Percentiles rank a stretch among this genome's conserved stretches.
Evolutionary conservation across 208 protist species (phyloP).

Genomic region (Naegleria gruberi): DNA sequence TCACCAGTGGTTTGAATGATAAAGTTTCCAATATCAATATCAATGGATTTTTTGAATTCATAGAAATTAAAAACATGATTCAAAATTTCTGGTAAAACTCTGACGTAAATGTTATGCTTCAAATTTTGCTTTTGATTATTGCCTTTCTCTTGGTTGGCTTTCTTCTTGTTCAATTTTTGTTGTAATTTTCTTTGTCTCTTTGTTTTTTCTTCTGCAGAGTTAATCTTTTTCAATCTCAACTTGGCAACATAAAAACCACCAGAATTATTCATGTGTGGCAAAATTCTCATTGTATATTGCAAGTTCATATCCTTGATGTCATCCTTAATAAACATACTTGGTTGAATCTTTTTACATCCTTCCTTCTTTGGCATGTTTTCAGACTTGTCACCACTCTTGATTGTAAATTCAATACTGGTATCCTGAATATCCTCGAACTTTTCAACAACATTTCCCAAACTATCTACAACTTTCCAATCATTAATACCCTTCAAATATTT

Average conservation of each 20-base stretch:
- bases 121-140: neutral
- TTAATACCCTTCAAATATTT: conserved; percentile 56
- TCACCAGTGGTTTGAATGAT: neutral
- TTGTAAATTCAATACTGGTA: neutral
- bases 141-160: neutral
- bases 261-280: conserved; percentile 83
- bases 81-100: neutral
- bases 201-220: neutral
- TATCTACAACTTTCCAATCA: conserved; percentile 60
- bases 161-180: neutral
- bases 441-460: neutral
- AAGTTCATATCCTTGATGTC: conserved; percentile 55
- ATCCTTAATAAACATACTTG: conserved; percentile 27
- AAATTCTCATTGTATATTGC: conserved; percentile 73
- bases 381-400: neutral
- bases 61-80: neutral
- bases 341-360: neutral
- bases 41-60: neutral
- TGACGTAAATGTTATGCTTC: neutral
- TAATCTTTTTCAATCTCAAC: neutral
- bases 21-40: neutral
- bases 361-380: neutral
- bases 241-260: conserved; percentile 92
- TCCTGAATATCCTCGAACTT: neutral
- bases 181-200: neutral